A percentile compares a stretch with the other conserved stretches of the same genome.
These are phyloP conservation scores for Rhodotorula sphaerocarpa DNA, from an alignment of 768 basidiomycete genomes.

Conservation along the genomic window DNA sequence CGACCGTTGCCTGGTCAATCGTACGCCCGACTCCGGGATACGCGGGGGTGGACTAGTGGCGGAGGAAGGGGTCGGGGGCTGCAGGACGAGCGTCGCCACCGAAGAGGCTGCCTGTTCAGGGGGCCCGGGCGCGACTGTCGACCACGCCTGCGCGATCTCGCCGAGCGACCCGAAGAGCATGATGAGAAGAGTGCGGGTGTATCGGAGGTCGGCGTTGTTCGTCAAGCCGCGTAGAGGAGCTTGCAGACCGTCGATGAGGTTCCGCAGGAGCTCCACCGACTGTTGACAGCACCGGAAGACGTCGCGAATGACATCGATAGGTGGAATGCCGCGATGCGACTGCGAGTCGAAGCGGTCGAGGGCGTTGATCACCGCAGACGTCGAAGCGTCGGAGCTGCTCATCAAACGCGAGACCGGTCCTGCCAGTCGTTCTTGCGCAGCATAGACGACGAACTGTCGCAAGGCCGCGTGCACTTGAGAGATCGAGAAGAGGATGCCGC, in stretches of 20 bases:
- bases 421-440: slow-evolving; percentile 71
- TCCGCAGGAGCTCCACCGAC: slow-evolving; percentile 71
- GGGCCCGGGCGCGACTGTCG: slow-evolving; percentile 60
- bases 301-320: slow-evolving; percentile 62
- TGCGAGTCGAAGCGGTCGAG: slow-evolving; percentile 84
- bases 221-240: slow-evolving; percentile 72
- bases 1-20: slow-evolving; percentile 20
- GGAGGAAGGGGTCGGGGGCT: slow-evolving; percentile 36
- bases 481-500: slow-evolving; percentile 82
- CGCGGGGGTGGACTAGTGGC: neutral
- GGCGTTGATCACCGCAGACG: slow-evolving; percentile 73
- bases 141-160: slow-evolving; percentile 82
- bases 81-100: slow-evolving; percentile 27
- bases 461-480: slow-evolving; percentile 84
- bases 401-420: slow-evolving; percentile 73
- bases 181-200: slow-evolving; percentile 73
- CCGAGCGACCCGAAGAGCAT: slow-evolving; percentile 82
- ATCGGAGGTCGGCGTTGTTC: slow-evolving; percentile 70
- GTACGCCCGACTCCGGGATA: neutral
- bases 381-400: slow-evolving; percentile 70
- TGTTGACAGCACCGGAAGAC: slow-evolving; percentile 78
- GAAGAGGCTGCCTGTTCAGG: slow-evolving; percentile 50
- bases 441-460: slow-evolving; percentile 74
- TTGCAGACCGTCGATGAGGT: slow-evolving; percentile 73
- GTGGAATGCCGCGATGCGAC: slow-evolving; percentile 60